A percentile compares a stretch with the other conserved stretches of the same genome.
Evolutionary conservation across 2,329 filamentous ascomycete genomes (phyloP).

Genomic region (Escovopsis sp.): DNA sequence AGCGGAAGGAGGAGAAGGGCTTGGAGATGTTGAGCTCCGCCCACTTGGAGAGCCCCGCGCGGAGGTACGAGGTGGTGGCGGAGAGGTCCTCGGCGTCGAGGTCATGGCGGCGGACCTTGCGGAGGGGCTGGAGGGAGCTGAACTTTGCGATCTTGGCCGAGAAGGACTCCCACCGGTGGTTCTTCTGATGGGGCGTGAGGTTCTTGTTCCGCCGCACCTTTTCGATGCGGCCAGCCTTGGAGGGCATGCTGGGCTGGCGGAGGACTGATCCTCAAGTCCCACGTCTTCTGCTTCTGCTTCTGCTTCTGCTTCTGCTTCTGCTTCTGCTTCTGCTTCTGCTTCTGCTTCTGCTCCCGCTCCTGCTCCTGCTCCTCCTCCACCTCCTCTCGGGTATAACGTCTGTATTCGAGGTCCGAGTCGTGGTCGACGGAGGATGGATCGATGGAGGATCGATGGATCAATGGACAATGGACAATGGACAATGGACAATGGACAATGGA

Average conservation of each 20-base stretch:
- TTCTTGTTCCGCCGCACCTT: conserved; percentile 57
- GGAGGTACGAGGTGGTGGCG: conserved; percentile 73
- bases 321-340: no score
- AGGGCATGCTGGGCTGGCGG: conserved; percentile 43
- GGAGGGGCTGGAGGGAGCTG: conserved; percentile 78
- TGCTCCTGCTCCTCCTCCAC: no score
- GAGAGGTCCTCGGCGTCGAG: conserved; percentile 66
- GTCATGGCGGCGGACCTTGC: conserved; percentile 71
- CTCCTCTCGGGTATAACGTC: no score
- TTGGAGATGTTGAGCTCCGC: conserved; percentile 78
- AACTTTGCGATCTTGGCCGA: conserved; percentile 79
- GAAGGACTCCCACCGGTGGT: conserved; percentile 85
- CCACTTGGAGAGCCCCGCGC: conserved; percentile 74
- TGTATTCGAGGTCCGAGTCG: no score
- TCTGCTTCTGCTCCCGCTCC: no score
- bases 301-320: no score
- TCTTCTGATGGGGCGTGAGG: conserved; percentile 60
- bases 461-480: no score
- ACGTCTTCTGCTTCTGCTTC: no score
- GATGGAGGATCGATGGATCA: no score
- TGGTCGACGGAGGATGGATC: no score
- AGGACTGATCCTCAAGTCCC: no score
- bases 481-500: no score
- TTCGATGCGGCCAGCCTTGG: conserved; percentile 49
- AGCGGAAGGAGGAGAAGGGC: conserved; percentile 61